Evolutionary conservation across 1,284 basidiomycete species (phyloP).

Genomic region (Boletus albobrunnescens): DNA sequence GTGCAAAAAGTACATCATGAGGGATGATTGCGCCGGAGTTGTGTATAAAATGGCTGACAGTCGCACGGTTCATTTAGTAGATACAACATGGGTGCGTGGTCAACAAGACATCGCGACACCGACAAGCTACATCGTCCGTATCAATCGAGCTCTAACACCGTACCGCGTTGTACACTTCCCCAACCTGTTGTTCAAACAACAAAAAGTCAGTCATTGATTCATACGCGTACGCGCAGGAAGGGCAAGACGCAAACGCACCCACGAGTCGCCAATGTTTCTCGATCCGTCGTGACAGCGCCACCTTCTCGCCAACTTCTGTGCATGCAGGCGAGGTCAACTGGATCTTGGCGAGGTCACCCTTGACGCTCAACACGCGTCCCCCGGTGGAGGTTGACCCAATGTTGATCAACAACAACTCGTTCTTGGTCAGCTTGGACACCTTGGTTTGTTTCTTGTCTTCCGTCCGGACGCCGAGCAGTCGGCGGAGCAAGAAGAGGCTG

Average conservation of each 20-base stretch:
- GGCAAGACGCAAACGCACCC: conserved; percentile 44
- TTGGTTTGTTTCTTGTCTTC: conserved; percentile 99
- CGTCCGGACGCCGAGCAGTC: conserved; percentile 95
- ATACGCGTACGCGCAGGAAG: neutral
- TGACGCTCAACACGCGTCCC: conserved; percentile 86
- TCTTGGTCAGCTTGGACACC: conserved; percentile 88
- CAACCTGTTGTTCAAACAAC: conserved; percentile 42
- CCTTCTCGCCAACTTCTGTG: conserved; percentile 93
- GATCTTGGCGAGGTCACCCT: conserved; percentile 91
- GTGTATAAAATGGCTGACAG: neutral
- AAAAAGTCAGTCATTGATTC: conserved; percentile 1
- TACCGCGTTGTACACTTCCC: conserved; percentile 57
- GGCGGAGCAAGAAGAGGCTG: conserved; percentile 87
- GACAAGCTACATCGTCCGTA: neutral
- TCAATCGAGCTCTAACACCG: conserved; percentile 52
- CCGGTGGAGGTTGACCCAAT: conserved; percentile 94
- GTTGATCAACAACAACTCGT: conserved; percentile 91
- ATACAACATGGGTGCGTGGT: conserved; percentile 1
- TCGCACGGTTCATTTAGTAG: neutral
- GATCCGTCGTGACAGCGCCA: conserved; percentile 86
- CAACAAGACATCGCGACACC: neutral
- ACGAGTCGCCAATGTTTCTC: conserved; percentile 97
- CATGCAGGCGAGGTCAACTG: conserved; percentile 89
- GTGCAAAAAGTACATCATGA: too few relatives aligned
- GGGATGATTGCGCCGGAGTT: neutral